Evolutionary conservation across 306 rosid species (phyloP), one percentile per base, ranked within the genome.

Genomic region (Comarum palustre): DNA sequence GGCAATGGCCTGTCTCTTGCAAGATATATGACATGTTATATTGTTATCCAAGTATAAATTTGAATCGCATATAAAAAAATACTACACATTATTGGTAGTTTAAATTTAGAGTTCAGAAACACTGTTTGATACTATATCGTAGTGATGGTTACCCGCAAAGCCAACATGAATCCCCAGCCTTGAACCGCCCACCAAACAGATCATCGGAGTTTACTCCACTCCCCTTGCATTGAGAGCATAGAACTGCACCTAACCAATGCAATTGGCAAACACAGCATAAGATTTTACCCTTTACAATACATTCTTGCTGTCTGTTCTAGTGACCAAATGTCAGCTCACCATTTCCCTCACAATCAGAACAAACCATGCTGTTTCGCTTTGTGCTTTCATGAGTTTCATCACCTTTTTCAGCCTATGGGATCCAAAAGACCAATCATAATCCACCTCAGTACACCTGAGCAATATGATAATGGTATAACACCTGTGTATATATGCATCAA

Each of bases 101-200:
- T 31, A 10, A 25, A 57, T 12, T 25, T 17, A 11, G 16, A 57
- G 34, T 57, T 5, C 4, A 1, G 4, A 57, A 24, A 57, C 8
- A 57, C 27, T 20, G 5, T 55, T 6, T 22, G 16, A 57, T 57
- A 57, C 0, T 24, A 4, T 10, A 11, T 55, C 2, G 11, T 2
- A 58, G 38, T 58, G 8, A 16, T 54, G 34, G 24, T 69, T 74
- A 94, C 99, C 99, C 91, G 96, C 99, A 94, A 60, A 94, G 73
- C 97, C 99, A 94, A 74, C 99, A 94, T 43, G 88, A 52, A 79
- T 83, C 90, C 60, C 99, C 97, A 8, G 91, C 92, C 84, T 94
- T 91, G 42, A 87, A 91, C 74, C 19, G 86, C 27, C 99, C 99
- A 55, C 88, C 83, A 87, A 86, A 91, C 80, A 88, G 90, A 85